Base-by-base conservation (phyloP, 2,329 filamentous ascomycete genomes). In the Ustilaginoidea virens region DNA sequence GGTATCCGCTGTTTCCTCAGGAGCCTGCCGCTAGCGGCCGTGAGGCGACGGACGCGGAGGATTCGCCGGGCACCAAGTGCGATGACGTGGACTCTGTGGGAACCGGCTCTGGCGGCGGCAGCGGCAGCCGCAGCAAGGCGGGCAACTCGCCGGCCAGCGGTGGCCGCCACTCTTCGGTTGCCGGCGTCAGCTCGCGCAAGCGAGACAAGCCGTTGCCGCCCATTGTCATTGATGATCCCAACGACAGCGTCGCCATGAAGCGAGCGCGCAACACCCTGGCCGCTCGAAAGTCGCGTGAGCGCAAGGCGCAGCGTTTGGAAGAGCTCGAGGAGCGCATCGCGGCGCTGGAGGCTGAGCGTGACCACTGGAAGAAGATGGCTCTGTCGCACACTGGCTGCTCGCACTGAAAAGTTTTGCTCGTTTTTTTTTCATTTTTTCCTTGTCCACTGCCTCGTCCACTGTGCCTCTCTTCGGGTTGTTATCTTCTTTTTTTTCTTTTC, bases 191-290 rank as follows among this genome's bases (percentile, higher is more conserved):
- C 46, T 58, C 78, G 43, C 78, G 80, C 40, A 76, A 80, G 50
- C 79, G 81, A 38, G 74, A 82, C 47, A 87, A 86, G 65, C 75
- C 79, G 37, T 61, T 92, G 31, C 76, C 80, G 37, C 75, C 77
- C 5, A 86, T 93, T 49, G 60, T 78, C 35, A 69, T 85, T 21
- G 70, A 76, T 17, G 81, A 94, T 41, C 69, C 74, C 1, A 58
- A 43, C 23, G 86, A 94, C 45, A 69, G 68, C 7, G 52, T 79
- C n/a, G 83, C 82, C 13, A 70, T 86, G 65, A 94, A 94, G 74
- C 80, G 87, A 51, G 86, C 85, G 28, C 79, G 85, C 41, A 96
- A 94, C 53, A 92, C 85, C 7, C 69, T 92, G 51, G 87, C 87
- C 12, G 87, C 87, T 44, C 83, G 87, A 40, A 93, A 93, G 60